Evolutionary conservation across 768 basidiomycete genomes (phyloP).

Genomic region (Lactarius tabidus): DNA sequence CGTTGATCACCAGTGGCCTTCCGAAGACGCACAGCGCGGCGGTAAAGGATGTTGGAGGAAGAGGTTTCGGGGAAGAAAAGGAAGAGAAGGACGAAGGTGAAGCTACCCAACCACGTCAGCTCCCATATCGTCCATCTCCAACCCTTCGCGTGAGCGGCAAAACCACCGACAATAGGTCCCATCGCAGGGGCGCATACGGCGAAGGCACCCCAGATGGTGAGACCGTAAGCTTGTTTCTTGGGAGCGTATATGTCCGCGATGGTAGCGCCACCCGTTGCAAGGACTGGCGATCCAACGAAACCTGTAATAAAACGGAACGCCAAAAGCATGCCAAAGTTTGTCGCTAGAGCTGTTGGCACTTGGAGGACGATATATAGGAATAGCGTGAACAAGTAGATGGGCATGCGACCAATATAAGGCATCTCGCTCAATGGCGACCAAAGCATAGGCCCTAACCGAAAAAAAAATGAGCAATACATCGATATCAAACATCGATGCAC

Average conservation of each 20-base stretch:
- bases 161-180: slow-evolving; percentile 35
- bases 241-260: slow-evolving; percentile 30
- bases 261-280: slow-evolving; percentile 35
- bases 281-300: slow-evolving; percentile 34
- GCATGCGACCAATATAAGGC: slow-evolving; percentile 34
- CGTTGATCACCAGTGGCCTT: slow-evolving; percentile 31
- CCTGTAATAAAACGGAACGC: slow-evolving; percentile 37
- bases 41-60: slow-evolving; percentile 32
- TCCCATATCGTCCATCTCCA: slow-evolving; percentile 38
- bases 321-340: slow-evolving; percentile 32
- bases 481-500: not conserved
- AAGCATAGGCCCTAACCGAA: slow-evolving; percentile 25
- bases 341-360: slow-evolving; percentile 34
- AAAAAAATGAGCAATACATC: slow-evolving; percentile 21
- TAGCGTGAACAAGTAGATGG: slow-evolving; percentile 34
- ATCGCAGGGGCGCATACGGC: slow-evolving; percentile 31
- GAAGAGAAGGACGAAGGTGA: slow-evolving; percentile 30
- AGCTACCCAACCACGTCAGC: slow-evolving; percentile 33
- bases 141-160: slow-evolving; percentile 32
- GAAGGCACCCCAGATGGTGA: slow-evolving; percentile 31
- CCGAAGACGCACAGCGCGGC: slow-evolving; percentile 33
- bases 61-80: slow-evolving; percentile 35
- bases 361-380: slow-evolving; percentile 34
- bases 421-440: slow-evolving; percentile 35
- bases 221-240: slow-evolving; percentile 28